Evolutionary conservation across 768 basidiomycete species (phyloP), one percentile per base, ranked within the genome.

Genomic region (Mrakia gelida): DNA sequence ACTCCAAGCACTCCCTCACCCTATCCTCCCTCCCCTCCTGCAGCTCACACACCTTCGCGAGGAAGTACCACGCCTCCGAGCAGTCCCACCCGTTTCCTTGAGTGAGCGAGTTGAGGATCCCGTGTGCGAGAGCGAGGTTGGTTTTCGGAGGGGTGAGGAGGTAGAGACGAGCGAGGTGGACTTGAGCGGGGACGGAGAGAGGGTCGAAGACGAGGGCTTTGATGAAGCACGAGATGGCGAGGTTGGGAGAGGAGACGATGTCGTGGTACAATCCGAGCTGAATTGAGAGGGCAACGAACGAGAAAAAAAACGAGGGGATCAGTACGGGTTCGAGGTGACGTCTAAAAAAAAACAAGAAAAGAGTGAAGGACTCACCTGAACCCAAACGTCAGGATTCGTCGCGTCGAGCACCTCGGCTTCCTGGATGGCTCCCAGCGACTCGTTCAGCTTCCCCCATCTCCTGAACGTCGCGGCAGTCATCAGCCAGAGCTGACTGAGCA

Each of bases 391-490:
- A 5, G 93, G 89, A 83, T 96, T 95, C 34, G 89, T 88, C 80
- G 93, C 91, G 82, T 96, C 93, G 80, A 89, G 87, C 5, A 91
- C 90, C 83, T 99, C 96, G 0, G 96, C 97, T 84, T 99, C 96
- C 82, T 94, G 93, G 65, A 98, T 94, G 2, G 96, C 91, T 16
- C 90, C 95, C 72, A 90, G 89, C 0, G 92, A 91, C 81, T 98
- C 93, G 78, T 97, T 95, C 75, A 93, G 88, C 85, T 94, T 94
- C 16, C 93, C 93, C 75, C 92, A 86, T 78, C 97, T 86, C 67
- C 97, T 87, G 86, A 98, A 98, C 0, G 93, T 97, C 23, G 97
- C 94, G 0, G 96, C 93, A 10, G 91, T 92, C 88, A 94, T 93
- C 8, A 97, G 85, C 97, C 97, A 99, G 10, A 98, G 85, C 81